Conservation (phyloP, 306 rosid genomes). For the Spatholobus suberectus region DNA sequence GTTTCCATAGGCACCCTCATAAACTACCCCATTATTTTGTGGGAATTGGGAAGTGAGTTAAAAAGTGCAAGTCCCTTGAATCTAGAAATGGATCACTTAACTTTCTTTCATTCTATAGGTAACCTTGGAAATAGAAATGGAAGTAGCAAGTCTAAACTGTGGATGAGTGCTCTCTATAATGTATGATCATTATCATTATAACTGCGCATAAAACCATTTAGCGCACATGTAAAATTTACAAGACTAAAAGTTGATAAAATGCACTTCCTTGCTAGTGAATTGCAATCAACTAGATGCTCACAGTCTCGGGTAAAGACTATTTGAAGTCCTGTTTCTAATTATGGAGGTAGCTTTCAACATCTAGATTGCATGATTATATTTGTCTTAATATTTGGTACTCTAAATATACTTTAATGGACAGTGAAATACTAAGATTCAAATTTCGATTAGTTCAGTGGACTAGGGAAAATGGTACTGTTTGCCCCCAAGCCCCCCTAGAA, state of each 20-base stretch:
- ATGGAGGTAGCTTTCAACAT: background rate
- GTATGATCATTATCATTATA: background rate
- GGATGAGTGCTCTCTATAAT: background rate
- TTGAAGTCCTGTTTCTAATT: background rate
- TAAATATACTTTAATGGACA: too few species aligned
- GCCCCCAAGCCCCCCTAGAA: too few species aligned
- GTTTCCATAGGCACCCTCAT: background rate
- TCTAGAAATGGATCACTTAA: background rate
- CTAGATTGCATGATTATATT: too few species aligned
- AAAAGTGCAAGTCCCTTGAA: background rate
- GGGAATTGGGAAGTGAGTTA: background rate
- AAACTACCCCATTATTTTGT: background rate
- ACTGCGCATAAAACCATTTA: background rate
- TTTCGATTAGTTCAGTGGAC: too few species aligned
- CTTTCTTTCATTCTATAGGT: background rate
- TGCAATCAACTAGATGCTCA: background rate
- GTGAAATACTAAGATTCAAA: too few species aligned
- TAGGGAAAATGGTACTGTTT: too few species aligned
- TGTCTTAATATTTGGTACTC: too few species aligned
- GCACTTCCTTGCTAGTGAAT: background rate
- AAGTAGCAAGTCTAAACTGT: background rate
- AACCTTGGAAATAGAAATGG: background rate
- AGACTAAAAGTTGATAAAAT: background rate
- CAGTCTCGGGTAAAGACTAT: background rate
- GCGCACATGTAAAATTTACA: background rate